These are phyloP conservation scores for Amyloporia xantha DNA, from an alignment of 768 basidiomycete species.

Conservation along the genomic window DNA sequence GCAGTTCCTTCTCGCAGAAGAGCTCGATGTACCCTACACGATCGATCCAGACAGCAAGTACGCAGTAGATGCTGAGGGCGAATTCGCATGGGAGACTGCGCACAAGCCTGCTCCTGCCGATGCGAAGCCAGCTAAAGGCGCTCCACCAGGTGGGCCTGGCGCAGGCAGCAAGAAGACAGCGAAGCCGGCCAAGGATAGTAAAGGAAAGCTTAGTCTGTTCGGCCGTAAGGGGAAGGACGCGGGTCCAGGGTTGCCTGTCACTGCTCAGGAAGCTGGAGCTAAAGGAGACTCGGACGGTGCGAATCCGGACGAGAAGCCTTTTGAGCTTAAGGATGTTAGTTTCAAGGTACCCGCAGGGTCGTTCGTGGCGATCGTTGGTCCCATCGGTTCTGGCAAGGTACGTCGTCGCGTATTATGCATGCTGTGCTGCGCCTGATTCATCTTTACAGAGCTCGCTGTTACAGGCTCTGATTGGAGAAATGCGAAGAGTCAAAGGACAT, in stretches of 20 bases:
- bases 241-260: background rate
- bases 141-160: background rate
- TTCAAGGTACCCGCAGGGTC: constrained; percentile 70
- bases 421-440: too few relatives aligned
- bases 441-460: constrained; percentile 52
- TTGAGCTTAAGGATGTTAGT: constrained; percentile 59
- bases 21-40: constrained; percentile 51
- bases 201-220: background rate
- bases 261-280: background rate
- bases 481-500: constrained; percentile 63
- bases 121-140: background rate
- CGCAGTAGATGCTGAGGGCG: constrained; percentile 60
- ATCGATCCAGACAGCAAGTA: constrained; percentile 46
- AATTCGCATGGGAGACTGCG: constrained; percentile 83
- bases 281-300: constrained; percentile 6
- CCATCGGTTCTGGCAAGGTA: constrained; percentile 71
- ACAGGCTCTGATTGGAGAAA: constrained; percentile 78
- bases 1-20: constrained; percentile 80
- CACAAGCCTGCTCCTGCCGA: constrained; percentile 10
- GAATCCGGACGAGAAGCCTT: constrained; percentile 33
- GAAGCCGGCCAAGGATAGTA: background rate
- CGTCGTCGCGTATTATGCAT: constrained; percentile 10
- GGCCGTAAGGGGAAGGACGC: background rate
- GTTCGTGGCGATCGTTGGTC: constrained; percentile 71
- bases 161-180: background rate